Evolutionary conservation across 805 yeast genomes (phyloP), one percentile per base, ranked within the genome.

Genomic region (Lachancea quebecensis): DNA sequence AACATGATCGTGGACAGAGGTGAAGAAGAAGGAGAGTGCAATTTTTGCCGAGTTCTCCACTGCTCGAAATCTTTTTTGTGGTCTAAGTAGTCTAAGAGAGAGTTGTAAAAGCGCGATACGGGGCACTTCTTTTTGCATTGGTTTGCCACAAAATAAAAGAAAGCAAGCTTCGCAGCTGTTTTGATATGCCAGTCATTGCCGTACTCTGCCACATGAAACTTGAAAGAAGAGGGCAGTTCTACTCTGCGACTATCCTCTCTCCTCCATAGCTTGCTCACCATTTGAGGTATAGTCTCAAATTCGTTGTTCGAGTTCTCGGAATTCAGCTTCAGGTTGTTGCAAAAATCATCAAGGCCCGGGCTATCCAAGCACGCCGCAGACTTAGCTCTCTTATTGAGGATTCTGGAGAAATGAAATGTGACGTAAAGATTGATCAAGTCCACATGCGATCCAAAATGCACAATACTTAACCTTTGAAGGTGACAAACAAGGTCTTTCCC

Each of bases 151-250:
- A 76, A 75, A 25, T 83, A 72, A 12, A 78, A 58, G 0, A 79
- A 72, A 53, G 85, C 64, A 1, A 82, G 67, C 25, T 75, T 68
- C 1, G 85, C 79, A 0, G 89, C 87, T 0, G 87, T 72, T 43
- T 74, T 69, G 30, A 90, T 67, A 51, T 83, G 89, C 96, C 96
- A 91, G 57, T 86, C 89, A 49, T 75, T 73, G 0, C 85, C 82
- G 60, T 90, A 90, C 21, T 58, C 58, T 58, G 42, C 68, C 64
- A 47, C 58, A 51, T 57, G 70, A 31, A 65, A 53, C 15, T 54
- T 59, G 11, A 52, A 48, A 28, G 18, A 29, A 4, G 25, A 31
- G 7, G 47, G 47, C 27, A 44, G 32, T 2, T 34, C 35, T 4
- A 3, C 14, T 2, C 28, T 29, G 7, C 32, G 12, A n/a, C 18